Evolutionary conservation across 73 alveolate genomes (phyloP).

Genomic region (Tetrahymena thermophila): DNA sequence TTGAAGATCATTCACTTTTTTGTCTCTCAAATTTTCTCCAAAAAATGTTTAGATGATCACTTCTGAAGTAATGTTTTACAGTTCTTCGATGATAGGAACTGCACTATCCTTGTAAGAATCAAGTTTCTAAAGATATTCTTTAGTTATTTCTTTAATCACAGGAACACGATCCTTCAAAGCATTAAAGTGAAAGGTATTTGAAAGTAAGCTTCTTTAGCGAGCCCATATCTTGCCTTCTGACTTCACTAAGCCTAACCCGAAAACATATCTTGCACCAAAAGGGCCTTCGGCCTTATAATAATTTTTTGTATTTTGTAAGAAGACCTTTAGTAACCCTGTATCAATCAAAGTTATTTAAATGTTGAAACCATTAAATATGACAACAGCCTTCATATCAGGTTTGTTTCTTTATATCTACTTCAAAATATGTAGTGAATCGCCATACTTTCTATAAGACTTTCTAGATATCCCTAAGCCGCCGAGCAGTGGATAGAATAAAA

Average conservation of each 20-base stretch:
- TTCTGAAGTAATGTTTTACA: neutral
- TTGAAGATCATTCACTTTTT: neutral
- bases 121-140: neutral
- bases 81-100: neutral
- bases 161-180: conserved; percentile 11
- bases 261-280: neutral
- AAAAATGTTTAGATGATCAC: neutral
- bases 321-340: neutral
- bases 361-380: neutral
- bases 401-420: neutral
- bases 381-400: neutral
- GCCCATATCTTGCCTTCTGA: conserved; percentile 25
- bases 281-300: neutral
- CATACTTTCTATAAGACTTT: neutral
- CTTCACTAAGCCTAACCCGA: neutral
- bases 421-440: neutral
- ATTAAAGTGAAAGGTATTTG: conserved; percentile 5
- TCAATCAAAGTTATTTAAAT: neutral
- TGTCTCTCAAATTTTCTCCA: neutral
- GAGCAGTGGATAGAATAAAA: neutral
- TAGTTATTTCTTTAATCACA: conserved; percentile 3
- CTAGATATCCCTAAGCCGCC: neutral
- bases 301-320: neutral
- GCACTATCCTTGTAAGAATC: neutral
- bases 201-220: conserved; percentile 8